phyloP scores from a whole-genome alignment of 371 early-diverging fungal species.

The Rhizomucor pusillus region DNA sequence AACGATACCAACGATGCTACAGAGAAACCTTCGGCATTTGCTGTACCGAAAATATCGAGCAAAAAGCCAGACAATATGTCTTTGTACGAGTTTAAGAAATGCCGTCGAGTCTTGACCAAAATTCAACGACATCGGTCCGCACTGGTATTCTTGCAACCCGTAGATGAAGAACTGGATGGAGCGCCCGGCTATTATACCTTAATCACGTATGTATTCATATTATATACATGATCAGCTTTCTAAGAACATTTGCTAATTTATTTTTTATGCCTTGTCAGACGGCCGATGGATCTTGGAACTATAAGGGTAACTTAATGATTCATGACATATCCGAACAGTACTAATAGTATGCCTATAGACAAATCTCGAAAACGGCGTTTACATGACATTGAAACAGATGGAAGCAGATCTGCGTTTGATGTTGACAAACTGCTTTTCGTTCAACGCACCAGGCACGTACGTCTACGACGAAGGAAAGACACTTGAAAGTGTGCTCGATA shows the following conservation, averaged over 20 bases:
- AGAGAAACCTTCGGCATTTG: neutral
- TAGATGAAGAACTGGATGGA: constrained; percentile 58
- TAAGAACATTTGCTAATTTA: too few species aligned
- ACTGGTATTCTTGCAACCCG: constrained; percentile 62
- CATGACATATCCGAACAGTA: neutral
- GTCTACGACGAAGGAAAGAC: constrained; percentile 48
- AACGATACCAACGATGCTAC: neutral
- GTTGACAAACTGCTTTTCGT: constrained; percentile 55
- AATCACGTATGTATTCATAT: constrained; percentile 23
- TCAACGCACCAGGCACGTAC: constrained; percentile 48
- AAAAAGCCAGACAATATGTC: constrained; percentile 19
- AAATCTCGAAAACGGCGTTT: constrained; percentile 66
- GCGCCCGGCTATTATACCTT: constrained; percentile 41
- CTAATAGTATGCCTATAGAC: constrained; percentile 10
- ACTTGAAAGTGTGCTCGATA: constrained; percentile 41
- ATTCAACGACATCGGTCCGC: constrained; percentile 55
- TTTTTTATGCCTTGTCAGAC: constrained; percentile 42
- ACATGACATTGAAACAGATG: constrained; percentile 54
- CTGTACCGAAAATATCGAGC: constrained; percentile 10
- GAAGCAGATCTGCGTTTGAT: constrained; percentile 63
- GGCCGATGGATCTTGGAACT: constrained; percentile 95
- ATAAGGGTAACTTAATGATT: constrained; percentile 29
- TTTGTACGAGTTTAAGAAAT: constrained; percentile 36
- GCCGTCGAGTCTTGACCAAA: constrained; percentile 41
- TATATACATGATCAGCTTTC: too few species aligned